These are phyloP conservation scores for Neoscytalidium dimidiatum DNA, from an alignment of 2,329 filamentous ascomycete genomes.

Conservation along the genomic window DNA sequence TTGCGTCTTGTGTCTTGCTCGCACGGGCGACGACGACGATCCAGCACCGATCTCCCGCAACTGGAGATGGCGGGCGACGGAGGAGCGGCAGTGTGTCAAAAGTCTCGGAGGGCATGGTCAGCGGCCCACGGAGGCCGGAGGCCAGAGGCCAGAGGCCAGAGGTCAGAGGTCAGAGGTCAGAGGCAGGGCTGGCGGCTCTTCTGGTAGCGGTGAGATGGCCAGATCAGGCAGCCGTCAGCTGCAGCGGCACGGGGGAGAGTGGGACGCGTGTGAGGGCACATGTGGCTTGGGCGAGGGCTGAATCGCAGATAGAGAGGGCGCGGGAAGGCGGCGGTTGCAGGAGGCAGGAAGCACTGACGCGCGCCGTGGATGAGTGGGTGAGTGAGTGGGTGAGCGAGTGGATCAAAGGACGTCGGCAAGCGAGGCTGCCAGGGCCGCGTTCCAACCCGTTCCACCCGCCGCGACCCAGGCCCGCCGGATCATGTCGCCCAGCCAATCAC, in stretches of 20 bases:
- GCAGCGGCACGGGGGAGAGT: neutral
- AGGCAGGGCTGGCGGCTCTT: neutral
- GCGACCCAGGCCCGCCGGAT: neutral
- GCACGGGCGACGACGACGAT: neutral
- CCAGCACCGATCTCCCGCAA: constrained; percentile 4
- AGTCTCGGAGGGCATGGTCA: neutral
- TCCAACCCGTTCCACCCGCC: too few relatives aligned
- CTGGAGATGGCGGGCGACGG: neutral
- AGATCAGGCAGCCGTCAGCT: neutral
- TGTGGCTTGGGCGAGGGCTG: neutral
- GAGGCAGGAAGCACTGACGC: neutral
- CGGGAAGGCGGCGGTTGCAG: neutral
- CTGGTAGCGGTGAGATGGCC: neutral
- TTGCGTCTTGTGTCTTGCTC: neutral
- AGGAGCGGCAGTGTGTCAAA: neutral
- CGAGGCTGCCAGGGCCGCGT: neutral
- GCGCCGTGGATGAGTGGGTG: neutral
- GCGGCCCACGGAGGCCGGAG: too few relatives aligned
- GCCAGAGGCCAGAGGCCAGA: too few relatives aligned
- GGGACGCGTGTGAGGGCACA: neutral
- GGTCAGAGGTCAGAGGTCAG: too few relatives aligned
- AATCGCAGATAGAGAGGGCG: constrained; percentile 9
- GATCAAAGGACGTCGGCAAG: neutral
- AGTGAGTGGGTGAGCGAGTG: too few relatives aligned
- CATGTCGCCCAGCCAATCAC: neutral